Base-by-base conservation (phyloP, 345 rosid genomes). In the Salix exigua region DNA sequence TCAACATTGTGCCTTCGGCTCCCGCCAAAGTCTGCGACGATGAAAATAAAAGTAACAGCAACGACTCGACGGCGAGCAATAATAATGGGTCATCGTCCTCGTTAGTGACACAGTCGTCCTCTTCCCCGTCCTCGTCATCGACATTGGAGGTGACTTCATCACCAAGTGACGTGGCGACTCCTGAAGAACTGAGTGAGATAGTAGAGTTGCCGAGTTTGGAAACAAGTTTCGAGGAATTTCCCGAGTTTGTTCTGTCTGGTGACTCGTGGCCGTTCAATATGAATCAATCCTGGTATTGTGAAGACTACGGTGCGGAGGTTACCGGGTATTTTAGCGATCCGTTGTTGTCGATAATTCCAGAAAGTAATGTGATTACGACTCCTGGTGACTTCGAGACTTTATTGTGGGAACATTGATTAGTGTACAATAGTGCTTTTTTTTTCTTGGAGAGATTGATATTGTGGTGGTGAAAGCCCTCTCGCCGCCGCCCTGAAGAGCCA, bases 151-250 rank as follows among this genome's bases (percentile, higher is more conserved):
- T 65, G 65, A 50, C 74, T 21, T 75, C 83, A 7, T 60, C 83
- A 16, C 46, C 28, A 80, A 81, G 67, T 19, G 86, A 89, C 79
- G 84, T 73, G 73, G 82, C 91, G 9, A 86, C 91, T 3, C 89
- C 90, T 18, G 95, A 90, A 46, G 92, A 92, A 73, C 88, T 92
- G 60, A 86, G 90, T n/a, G 90, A 92, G 88, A 91, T 94, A 78
- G 96, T 94, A 21, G 79, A 94, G 93, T 73, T 94, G 51, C 97
- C 98, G 72, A 89, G 86, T 64, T 76, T 94, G 14, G 94, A 86
- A 12, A 66, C 91, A 86, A 83, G 83, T 81, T 82, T 83, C 73
- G 86, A 86, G 33, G 80, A 72, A 28, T 81, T 81, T 64, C 69
- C 77, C 26, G 88, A 85, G 83, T 77, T 84, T 4, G 72, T 89